A percentile compares a stretch with the other conserved stretches of the same genome.
These are phyloP conservation scores for Rubia tinctorum DNA, from an alignment of 305 asterid species.

Conservation along the genomic window DNA sequence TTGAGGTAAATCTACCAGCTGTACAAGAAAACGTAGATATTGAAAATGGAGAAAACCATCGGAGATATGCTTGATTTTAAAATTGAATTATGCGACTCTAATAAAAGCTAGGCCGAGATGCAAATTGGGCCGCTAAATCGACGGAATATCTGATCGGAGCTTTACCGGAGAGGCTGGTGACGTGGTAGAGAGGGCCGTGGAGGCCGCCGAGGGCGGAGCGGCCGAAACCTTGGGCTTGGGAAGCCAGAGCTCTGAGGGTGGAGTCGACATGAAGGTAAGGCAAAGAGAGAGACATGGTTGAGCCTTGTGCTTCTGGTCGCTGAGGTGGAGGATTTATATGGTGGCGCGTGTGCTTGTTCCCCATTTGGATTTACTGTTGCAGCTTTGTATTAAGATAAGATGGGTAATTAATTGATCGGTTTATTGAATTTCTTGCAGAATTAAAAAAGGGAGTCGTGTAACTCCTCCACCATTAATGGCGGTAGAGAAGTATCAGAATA, in stretches of 20 bases:
- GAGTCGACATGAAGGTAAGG: slow-evolving; percentile 34
- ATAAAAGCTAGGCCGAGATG: not conserved
- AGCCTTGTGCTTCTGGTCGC: not conserved
- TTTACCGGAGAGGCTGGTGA: slow-evolving; percentile 31
- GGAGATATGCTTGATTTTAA: too few species aligned
- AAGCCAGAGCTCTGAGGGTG: slow-evolving; percentile 30
- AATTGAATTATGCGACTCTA: too few species aligned
- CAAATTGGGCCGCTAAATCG: not conserved
- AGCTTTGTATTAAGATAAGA: not conserved
- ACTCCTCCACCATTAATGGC: slow-evolving; percentile 7
- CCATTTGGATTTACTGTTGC: not conserved
- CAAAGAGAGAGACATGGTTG: slow-evolving; percentile 28
- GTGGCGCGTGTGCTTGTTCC: slow-evolving; percentile 13
- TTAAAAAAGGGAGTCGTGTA: not conserved
- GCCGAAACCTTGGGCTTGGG: slow-evolving; percentile 45
- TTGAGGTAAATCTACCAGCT: too few species aligned
- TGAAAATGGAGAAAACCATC: too few species aligned
- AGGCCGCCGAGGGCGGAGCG: slow-evolving; percentile 36
- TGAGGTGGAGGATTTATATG: not conserved
- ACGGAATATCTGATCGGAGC: not conserved
- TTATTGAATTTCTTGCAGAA: not conserved
- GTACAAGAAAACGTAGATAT: too few species aligned
- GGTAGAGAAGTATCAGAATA: not conserved
- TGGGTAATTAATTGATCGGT: not conserved
- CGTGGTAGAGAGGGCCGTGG: slow-evolving; percentile 32